Base-by-base conservation (phyloP, 148 eudicot genomes). In the Mesembryanthemum crystallinum region DNA sequence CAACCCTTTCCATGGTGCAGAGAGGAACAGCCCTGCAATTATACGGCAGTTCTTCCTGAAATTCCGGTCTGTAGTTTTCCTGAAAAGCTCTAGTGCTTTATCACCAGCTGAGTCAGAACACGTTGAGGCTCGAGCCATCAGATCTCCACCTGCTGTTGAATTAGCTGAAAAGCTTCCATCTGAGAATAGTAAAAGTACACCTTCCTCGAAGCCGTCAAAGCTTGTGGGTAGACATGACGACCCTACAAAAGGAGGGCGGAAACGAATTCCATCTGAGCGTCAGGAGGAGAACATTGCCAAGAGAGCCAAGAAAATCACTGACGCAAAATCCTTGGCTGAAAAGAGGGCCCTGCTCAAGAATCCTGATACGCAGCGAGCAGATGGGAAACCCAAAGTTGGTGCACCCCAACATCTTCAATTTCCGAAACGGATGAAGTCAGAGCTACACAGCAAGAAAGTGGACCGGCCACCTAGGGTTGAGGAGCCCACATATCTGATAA, bases 401-500 rank as follows among this genome's bases (percentile, higher is more conserved):
- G 30, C 73, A 4, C 76, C 72, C 42, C 82, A 67, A 76, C 69
- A 47, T 14, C 81, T 83, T 67, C 64, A 76, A 24, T 61, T 20
- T 55, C 23, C 74, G 32, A 87, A 81, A 55, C 66, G 77, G 35
- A 13, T 73, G 32, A 89, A 83, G 83, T 84, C 77, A 67, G 79
- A 47, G 64, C 83, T 75, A 60, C 74, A 78, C n/a, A 73, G 71
- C 27, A 75, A 66, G 73, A 88, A 80, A 78, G 39, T 54, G 27
- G 83, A 76, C 57, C 80, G 80, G 29, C 87, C 84, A 30, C 68
- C 75, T 24, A 78, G 73, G 69, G 83, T 85, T 17, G 80, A 82
- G 62, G 91, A 89, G 49, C 93, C 95, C 0, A 86, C 93, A 7
- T 78, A 79, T 85, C 87, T 94, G 68, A 82, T 88, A 45, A 92